phyloP scores from a whole-genome alignment of 192 early-diverging fungal genomes.

The Coemansia sp. region DNA sequence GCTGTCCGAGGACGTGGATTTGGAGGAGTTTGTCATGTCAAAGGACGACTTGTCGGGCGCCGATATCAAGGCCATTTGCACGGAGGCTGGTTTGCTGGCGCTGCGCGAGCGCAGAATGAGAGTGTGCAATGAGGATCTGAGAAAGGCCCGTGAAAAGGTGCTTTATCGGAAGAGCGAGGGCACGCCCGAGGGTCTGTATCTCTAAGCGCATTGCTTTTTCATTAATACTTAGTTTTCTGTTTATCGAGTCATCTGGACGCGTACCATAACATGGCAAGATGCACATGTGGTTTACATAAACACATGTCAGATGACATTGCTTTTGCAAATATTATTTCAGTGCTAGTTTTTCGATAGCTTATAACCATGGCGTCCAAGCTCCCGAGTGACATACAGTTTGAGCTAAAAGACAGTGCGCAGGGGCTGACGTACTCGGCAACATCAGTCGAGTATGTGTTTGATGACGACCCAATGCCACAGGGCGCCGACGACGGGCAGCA shows the following conservation, averaged over 20 bases:
- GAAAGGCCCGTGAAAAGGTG: slow-evolving; percentile 98
- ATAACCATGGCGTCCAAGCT: neutral
- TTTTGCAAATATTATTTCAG: too few species aligned
- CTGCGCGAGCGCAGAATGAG: slow-evolving; percentile 98
- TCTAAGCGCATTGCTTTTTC: slow-evolving; percentile 51
- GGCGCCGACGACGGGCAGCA: slow-evolving; percentile 23
- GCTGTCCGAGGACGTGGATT: slow-evolving; percentile 90
- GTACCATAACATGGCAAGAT: neutral
- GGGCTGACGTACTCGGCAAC: slow-evolving; percentile 31
- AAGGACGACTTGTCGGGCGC: slow-evolving; percentile 99
- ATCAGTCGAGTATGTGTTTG: slow-evolving; percentile 33
- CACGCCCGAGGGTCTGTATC: slow-evolving; percentile 93
- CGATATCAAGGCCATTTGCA: slow-evolving; percentile 99
- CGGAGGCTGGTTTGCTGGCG: slow-evolving; percentile 96
- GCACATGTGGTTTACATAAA: neutral
- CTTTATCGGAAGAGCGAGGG: slow-evolving; percentile 98
- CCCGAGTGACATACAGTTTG: slow-evolving; percentile 26
- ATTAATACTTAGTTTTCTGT: neutral
- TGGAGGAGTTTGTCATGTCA: slow-evolving; percentile 99
- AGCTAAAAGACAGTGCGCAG: slow-evolving; percentile 29
- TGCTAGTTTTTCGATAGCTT: neutral
- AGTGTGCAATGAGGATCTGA: slow-evolving; percentile 95
- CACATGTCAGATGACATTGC: neutral
- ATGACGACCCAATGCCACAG: slow-evolving; percentile 36
- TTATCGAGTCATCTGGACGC: neutral